Evolutionary conservation across 768 basidiomycete species (phyloP), one percentile per base, ranked within the genome.

Genomic region (Tremella mesenterica): DNA sequence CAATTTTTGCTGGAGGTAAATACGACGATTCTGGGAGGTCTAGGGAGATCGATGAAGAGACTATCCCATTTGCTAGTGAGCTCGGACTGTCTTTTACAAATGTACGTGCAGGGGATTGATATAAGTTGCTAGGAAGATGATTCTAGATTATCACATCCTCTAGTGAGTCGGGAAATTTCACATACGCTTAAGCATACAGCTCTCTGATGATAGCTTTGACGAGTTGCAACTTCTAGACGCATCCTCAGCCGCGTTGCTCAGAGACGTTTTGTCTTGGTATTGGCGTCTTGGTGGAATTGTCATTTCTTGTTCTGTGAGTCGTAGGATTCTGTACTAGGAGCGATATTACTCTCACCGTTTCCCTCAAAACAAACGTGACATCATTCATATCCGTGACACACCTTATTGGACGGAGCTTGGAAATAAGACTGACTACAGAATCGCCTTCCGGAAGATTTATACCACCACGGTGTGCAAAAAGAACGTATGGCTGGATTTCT

Each of bases 231-330:
- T 82, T 4, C 77, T 82, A 5, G 81, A 82, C 63, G 79, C 81
- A 1, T 81, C 81, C 0, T 80, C 80, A 28, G 81, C 82, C 1
- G 64, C 72, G 0, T 50, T 75, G 3, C 57, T 74, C 5, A 61
- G 72, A 26, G 73, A 74, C 53, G 80, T 83, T 4, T 66, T 82
- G 14, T 77, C 79, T 12, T 83, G 80, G 80, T 83, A 79, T 61
- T 82, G 81, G 81, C 75, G 81, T 4, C 75, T 84, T 67, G 81
- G 81, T 16, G 81, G 81, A 1, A 78, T 83, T 6, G 74, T 83
- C 8, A 62, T 75, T 9, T 72, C 71, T 4, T 75, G 73, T 23
- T 74, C 71, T 44, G 72, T 67, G 27, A 45, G 65, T 53, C 18
- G 31, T 14, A 13, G 23, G 21, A 13, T 33, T 18, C 26, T 34